Conservation (phyloP, 352 stramenopile genomes). For the Globisporangium spinosum region DNA sequence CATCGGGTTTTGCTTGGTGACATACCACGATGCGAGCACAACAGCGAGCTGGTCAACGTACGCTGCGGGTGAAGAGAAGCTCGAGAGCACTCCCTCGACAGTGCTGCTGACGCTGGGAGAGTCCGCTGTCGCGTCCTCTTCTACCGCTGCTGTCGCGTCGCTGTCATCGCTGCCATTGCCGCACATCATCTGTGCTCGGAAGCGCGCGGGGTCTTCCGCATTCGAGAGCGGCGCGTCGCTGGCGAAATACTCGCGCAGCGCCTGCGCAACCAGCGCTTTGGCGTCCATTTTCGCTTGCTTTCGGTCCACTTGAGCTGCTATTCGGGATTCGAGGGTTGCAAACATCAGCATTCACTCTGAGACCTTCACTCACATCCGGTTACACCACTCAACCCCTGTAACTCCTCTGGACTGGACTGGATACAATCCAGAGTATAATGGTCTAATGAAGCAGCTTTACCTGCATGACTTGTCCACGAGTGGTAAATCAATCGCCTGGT, state of each 20-base stretch:
- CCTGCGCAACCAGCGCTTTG: not conserved
- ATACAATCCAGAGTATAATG: too few relatives aligned
- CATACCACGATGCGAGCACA: conserved; percentile 40
- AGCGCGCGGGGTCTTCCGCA: conserved; percentile 33
- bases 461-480: too few relatives aligned
- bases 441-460: too few relatives aligned
- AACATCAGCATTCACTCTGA: not conserved
- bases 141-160: not conserved
- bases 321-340: not conserved
- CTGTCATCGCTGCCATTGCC: not conserved
- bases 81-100: conserved; percentile 13
- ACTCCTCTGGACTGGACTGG: too few relatives aligned
- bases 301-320: not conserved
- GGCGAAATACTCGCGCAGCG: conserved; percentile 26
- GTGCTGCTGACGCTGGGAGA: too few relatives aligned
- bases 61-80: conserved; percentile 17
- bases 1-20: conserved; percentile 30
- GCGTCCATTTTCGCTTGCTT: not conserved
- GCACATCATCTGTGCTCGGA: conserved; percentile 40
- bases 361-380: too few relatives aligned
- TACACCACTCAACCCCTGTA: too few relatives aligned
- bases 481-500: too few relatives aligned
- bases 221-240: conserved; percentile 22
- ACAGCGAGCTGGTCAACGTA: conserved; percentile 48
- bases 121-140: too few relatives aligned